Evolutionary conservation across 2,329 filamentous ascomycete genomes (phyloP).

Genomic region (Aspergillus sergii): DNA sequence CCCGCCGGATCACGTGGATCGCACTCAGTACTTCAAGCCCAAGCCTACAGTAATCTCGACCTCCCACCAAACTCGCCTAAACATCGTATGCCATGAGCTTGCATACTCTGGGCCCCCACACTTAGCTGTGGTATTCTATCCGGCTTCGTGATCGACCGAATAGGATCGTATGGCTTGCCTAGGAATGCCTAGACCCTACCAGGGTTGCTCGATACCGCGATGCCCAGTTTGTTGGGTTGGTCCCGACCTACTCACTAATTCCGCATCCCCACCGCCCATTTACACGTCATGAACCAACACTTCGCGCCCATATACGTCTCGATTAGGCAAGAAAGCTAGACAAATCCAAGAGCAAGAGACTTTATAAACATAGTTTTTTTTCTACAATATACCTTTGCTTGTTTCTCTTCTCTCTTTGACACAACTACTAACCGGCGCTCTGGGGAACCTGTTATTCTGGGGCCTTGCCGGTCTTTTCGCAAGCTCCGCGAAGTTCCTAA

Average conservation of each 20-base stretch:
- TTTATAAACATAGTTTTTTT: background rate
- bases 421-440: background rate
- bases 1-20: background rate
- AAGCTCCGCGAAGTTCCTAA: background rate
- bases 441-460: background rate
- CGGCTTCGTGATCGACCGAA: background rate
- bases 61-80: background rate
- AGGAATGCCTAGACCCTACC: background rate
- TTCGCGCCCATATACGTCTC: constrained; percentile 1
- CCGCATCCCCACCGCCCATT: constrained; percentile 13
- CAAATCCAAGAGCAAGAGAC: background rate
- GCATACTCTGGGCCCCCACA: background rate
- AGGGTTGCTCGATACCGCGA: background rate
- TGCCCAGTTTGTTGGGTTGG: constrained; percentile 6
- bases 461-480: background rate
- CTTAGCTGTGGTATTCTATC: background rate
- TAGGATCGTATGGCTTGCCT: background rate
- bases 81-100: constrained; percentile 1
- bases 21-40: background rate
- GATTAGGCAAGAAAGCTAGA: background rate
- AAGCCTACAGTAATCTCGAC: constrained; percentile 1
- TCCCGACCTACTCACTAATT: constrained; percentile 5
- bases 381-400: background rate
- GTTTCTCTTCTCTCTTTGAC: background rate
- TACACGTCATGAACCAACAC: constrained; percentile 13